Base-by-base conservation (phyloP, 2,329 filamentous ascomycete genomes). In the Exophiala calicioides region DNA sequence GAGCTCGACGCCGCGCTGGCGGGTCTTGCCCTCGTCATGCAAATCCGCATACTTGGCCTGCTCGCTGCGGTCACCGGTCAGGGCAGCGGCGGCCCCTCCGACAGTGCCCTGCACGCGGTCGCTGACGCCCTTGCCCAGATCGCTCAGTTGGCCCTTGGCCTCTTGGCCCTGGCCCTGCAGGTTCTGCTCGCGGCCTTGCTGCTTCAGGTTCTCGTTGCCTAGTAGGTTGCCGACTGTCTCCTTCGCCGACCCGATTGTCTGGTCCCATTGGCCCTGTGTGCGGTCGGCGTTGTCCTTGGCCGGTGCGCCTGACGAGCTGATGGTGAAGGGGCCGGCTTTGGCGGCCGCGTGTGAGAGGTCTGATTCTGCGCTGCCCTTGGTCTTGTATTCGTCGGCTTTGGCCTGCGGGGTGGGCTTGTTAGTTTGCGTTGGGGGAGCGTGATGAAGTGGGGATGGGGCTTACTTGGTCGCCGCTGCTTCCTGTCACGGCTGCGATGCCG, bases 201-300 rank as follows among this genome's bases (percentile, higher is more conserved):
- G 75, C 74, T 90, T 91, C 43, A 96, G 69, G 24, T 74, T 77
- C 70, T 93, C 85, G 55, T 80, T 82, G 50, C 90, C 91, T 19
- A 91, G 57, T 4, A 91, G 60, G 13, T 84, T 83, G 47, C 91
- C 91, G 1, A 93, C 55, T 3, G 83, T 74, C 66, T 96, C 88
- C 75, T 96, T 96, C 32, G 84, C 84, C 1, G 85, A 80, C 41
- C 90, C 91, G n/a, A 90, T 63, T 4, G 89, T 95, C 72, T 96
- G 90, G 73, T 95, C 88, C 83, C 54, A 94, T 13, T 78, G 77
- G 32, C 91, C 90, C 13, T 80, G 65, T 16, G 77, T 72, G 56
- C 90, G 87, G 65, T 91, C 75, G 8, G 83, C 74, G 68, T 88
- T 76, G 68, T 95, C 88, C 58, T 80, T 77, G 53, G 84, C 78